Base-by-base conservation (phyloP, 1,139 yeast species). In the Pichia sp. region DNA sequence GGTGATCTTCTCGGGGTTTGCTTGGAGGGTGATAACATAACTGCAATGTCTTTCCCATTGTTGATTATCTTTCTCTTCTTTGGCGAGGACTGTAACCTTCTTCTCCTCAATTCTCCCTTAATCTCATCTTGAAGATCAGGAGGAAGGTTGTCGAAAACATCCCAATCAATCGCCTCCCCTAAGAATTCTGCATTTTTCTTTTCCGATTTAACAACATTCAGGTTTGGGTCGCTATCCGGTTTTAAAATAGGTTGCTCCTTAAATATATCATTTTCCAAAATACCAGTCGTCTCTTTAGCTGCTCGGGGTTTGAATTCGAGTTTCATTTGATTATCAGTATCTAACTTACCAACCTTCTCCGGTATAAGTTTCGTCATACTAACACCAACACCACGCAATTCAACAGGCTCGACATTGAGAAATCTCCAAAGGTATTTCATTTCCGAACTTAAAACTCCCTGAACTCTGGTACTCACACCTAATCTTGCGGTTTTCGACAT, bases 301-400 rank as follows among this genome's bases (percentile, higher is more conserved):
- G 9, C 12, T 34, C 14, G 31, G 5, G 32, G 52, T 18, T 52
- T 55, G 51, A 76, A 75, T 0, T 75, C 72, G 22, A 81, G 60
- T 44, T 61, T 69, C 65, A 63, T 69, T 56, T 80, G 85, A 33
- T 67, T 67, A 4, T 52, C 58, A 46, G 54, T 61, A 50, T 53
- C 50, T 7, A 34, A 36, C 9, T 31, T 35, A 5, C 44, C 60
- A 59, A 44, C 54, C 3, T 69, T 74, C 12, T 69, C 71, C 51
- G 70, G 73, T 33, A 70, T 71, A 40, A 88, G 67, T 55, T 77
- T 79, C 9, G 76, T 72, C 66, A 89, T 71, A 34, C 82, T 85
- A 0, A 91, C 71, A 0, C 95, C 85, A 2, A 91, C 66, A 0
- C 98, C 98, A 46, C 98, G 69, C 14, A 91, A 66, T 42, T 88